A percentile compares a stretch with the other conserved stretches of the same genome.
phyloP scores from a whole-genome alignment of 306 rosid species.

The Biancaea sappan region DNA sequence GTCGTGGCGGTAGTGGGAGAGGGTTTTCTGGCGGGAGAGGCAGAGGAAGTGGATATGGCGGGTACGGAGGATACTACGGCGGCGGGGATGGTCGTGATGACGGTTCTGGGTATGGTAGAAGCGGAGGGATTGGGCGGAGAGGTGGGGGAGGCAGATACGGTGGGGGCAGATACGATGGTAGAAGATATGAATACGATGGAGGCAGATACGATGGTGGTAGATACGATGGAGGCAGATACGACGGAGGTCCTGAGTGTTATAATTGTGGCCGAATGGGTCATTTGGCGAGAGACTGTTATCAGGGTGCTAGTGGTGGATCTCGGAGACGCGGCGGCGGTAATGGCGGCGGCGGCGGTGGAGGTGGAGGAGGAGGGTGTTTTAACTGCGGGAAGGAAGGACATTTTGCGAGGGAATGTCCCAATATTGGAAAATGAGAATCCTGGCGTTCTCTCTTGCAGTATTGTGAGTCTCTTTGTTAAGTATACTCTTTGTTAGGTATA shows the following conservation, averaged over 20 bases:
- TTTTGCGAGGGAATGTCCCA: slow-evolving; percentile 74
- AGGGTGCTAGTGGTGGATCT: slow-evolving; percentile 31
- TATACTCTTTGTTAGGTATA: slow-evolving; percentile 27
- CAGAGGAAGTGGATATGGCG: slow-evolving; percentile 34
- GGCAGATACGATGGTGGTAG: slow-evolving; percentile 23
- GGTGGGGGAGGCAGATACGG: slow-evolving; percentile 32
- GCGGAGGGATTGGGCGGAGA: slow-evolving; percentile 29
- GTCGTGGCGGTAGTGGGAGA: not conserved
- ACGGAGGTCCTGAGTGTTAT: slow-evolving; percentile 60
- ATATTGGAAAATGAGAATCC: slow-evolving; percentile 43
- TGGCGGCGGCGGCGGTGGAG: slow-evolving; percentile 22
- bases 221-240: slow-evolving; percentile 36
- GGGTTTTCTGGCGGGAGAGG: slow-evolving; percentile 39
- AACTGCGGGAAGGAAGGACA: slow-evolving; percentile 86
- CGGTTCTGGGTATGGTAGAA: slow-evolving; percentile 28
- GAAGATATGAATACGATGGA: too few species aligned
- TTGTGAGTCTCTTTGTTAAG: slow-evolving; percentile 27
- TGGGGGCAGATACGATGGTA: slow-evolving; percentile 35
- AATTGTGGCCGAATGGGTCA: slow-evolving; percentile 74
- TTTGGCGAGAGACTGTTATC: slow-evolving; percentile 62
- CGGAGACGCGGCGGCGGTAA: slow-evolving; percentile 28
- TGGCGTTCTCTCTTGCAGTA: slow-evolving; percentile 2
- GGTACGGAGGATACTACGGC: slow-evolving; percentile 39
- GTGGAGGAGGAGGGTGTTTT: slow-evolving; percentile 53
- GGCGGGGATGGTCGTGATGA: slow-evolving; percentile 35